Evolutionary conservation across 768 basidiomycete genomes (phyloP).

Genomic region (Panus rudis): DNA sequence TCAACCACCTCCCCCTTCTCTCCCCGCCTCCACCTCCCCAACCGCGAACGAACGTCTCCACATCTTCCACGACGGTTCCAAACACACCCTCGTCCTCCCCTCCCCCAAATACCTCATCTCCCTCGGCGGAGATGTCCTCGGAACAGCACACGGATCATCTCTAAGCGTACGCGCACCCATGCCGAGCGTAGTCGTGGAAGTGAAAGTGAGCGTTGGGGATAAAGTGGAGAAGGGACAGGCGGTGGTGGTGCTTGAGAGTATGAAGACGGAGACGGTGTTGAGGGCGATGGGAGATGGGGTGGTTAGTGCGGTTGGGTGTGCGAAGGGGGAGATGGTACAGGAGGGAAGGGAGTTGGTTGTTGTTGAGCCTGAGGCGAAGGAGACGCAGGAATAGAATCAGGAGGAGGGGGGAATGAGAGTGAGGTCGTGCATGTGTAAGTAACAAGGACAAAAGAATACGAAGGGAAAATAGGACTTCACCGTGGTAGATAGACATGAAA

Average conservation of each 20-base stretch:
- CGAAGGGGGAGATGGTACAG: slow-evolving; percentile 87
- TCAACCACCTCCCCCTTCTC: slow-evolving; percentile 48
- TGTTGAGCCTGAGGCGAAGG: slow-evolving; percentile 51
- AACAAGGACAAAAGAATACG: no score
- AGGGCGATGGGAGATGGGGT: slow-evolving; percentile 63
- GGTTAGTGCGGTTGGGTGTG: slow-evolving; percentile 66
- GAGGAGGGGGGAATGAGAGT: no score
- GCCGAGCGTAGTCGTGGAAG: slow-evolving; percentile 92
- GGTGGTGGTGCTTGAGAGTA: slow-evolving; percentile 84
- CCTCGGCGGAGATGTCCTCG: slow-evolving; percentile 52
- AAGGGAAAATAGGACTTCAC: no score
- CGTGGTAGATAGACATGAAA: no score
- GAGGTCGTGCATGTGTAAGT: no score
- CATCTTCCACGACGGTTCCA: slow-evolving; percentile 56
- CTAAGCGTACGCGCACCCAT: slow-evolving; percentile 82
- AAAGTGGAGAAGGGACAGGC: slow-evolving; percentile 74
- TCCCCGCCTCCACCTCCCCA: slow-evolving; percentile 47
- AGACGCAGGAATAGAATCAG: no score
- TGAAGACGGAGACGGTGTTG: slow-evolving; percentile 95
- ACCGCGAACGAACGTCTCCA: slow-evolving; percentile 70
- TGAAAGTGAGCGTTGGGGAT: slow-evolving; percentile 72
- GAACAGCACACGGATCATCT: slow-evolving; percentile 52
- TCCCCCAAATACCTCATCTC: slow-evolving; percentile 66
- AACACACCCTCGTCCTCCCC: slow-evolving; percentile 55
- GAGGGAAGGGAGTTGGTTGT: slow-evolving; percentile 77